Evolutionary conservation across 2,329 filamentous ascomycete genomes (phyloP).

Genomic region (Setomelanomma holmii): DNA sequence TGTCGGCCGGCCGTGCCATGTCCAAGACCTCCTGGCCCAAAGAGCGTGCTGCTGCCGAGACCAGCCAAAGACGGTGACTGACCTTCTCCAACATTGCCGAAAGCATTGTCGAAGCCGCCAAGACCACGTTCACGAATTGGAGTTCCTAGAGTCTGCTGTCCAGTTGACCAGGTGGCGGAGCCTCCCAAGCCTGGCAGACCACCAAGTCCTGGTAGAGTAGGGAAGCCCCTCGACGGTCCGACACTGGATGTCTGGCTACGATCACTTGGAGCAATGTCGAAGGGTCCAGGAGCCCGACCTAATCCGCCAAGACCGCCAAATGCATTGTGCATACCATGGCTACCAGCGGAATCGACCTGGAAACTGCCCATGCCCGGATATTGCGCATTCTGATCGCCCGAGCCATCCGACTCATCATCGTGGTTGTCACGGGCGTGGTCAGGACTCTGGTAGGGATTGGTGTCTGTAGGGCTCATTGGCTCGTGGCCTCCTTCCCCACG

Average conservation of each 20-base stretch:
- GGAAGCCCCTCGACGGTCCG: slow-evolving; percentile 75
- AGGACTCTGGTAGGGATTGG: slow-evolving; percentile 95
- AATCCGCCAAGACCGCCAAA: slow-evolving; percentile 66
- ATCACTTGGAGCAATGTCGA: slow-evolving; percentile 75
- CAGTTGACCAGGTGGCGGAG: slow-evolving; percentile 67
- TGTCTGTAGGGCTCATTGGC: slow-evolving; percentile 88
- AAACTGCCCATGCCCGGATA: slow-evolving; percentile 62
- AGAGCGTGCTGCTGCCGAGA: slow-evolving; percentile 68
- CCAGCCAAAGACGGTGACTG: slow-evolving; percentile 76
- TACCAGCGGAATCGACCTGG: slow-evolving; percentile 54
- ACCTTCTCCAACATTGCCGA: slow-evolving; percentile 77
- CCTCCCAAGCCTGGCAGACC: slow-evolving; percentile 65
- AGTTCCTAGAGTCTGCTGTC: slow-evolving; percentile 76
- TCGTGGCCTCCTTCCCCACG: slow-evolving; percentile 61
- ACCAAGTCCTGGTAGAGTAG: slow-evolving; percentile 66
- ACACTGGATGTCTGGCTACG: slow-evolving; percentile 92
- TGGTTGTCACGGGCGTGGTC: slow-evolving; percentile 74
- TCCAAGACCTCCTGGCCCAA: slow-evolving; percentile 65
- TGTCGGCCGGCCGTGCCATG: slow-evolving; percentile 72
- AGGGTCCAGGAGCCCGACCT: slow-evolving; percentile 52
- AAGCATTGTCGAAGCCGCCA: slow-evolving; percentile 62
- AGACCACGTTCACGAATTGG: slow-evolving; percentile 68
- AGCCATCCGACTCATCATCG: slow-evolving; percentile 64
- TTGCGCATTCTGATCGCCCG: slow-evolving; percentile 59
- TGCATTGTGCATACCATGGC: slow-evolving; percentile 51